Evolutionary conservation across 2,329 filamentous ascomycete genomes (phyloP), one percentile per base, ranked within the genome.

Genomic region (Aspergillus neotritici): DNA sequence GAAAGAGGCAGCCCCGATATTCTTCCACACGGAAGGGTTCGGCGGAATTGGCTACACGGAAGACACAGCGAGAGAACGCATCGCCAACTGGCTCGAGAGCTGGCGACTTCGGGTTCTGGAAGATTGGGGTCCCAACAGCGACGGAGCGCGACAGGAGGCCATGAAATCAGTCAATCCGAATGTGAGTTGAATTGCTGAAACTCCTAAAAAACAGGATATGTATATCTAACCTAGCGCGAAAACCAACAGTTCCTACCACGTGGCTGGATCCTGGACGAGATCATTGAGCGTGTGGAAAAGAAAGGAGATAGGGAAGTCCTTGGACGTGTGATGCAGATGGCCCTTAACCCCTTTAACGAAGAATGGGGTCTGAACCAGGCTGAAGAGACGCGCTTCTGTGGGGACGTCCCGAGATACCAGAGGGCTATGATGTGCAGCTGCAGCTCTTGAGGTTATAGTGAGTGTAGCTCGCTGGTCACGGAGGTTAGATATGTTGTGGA

Each of bases 151-250:
- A 48, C 78, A 82, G 46, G 65, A 61, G 25, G 79, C 78, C 10
- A 97, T 97, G 93, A 87, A 86, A 69, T 74, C 71, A 17, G 85
- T 90, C 15, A 98, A 98, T 61, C 93, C 93, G 2, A 95, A 87
- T 44, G 75, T 77, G 61, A 52, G 61, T 47, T 33, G 21, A 9
- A 12, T 16, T 10, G 4, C 35, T 38, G 13, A 7, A 17, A 14
- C 3, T 15, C 15, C n/a, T 7, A 4, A 13, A 31, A 11, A 3
- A n/a, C 11, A n/a, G 10, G 11, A 21, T 11, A 30, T 13, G 12
- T 12, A 3, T 31, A 2, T 34, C 21, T 16, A 9, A 15, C 29
- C 46, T 34, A 46, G 13, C 9, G 12, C 17, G 15, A 13, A 6
- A n/a, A 38, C 9, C 25, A 16, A 41, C 42, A 78, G 70, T 98